Evolutionary conservation across 2,329 filamentous ascomycete species (phyloP).

Genomic region (Penicillium sp.): DNA sequence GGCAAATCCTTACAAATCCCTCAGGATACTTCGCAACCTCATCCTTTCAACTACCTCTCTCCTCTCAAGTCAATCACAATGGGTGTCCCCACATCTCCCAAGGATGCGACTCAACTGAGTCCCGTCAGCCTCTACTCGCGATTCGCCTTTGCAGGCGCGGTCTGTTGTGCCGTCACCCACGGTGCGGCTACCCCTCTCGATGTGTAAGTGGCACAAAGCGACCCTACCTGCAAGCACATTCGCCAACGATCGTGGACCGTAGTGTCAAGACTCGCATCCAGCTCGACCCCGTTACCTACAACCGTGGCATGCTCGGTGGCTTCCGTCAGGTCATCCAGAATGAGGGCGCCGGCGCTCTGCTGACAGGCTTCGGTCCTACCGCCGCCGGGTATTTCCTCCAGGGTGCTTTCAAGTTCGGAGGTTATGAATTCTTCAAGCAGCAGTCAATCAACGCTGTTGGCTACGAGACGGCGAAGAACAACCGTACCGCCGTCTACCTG

Average conservation of each 20-base stretch:
- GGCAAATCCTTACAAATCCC: constrained; percentile 19
- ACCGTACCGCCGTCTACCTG: constrained; percentile 81
- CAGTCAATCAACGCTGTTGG: constrained; percentile 80
- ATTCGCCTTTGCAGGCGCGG: constrained; percentile 94
- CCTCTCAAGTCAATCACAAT: constrained; percentile 34
- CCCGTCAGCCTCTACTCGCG: constrained; percentile 73
- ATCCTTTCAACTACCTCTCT: constrained; percentile 16
- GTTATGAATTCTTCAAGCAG: constrained; percentile 96
- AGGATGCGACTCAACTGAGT: constrained; percentile 56
- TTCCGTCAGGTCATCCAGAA: constrained; percentile 82
- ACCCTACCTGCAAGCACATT: not conserved
- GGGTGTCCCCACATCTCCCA: constrained; percentile 48
- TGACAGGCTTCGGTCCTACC: constrained; percentile 84
- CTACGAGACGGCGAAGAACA: constrained; percentile 73
- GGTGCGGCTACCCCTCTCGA: constrained; percentile 96
- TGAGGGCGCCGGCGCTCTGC: constrained; percentile 82
- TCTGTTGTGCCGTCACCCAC: constrained; percentile 98
- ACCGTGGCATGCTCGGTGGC: constrained; percentile 81
- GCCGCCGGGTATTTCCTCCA: constrained; percentile 92
- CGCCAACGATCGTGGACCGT: constrained; percentile 14
- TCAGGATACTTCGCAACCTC: not conserved
- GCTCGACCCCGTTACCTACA: constrained; percentile 87
- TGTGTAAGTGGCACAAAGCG: constrained; percentile 72
- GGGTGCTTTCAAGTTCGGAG: constrained; percentile 90
- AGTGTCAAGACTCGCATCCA: constrained; percentile 97